These are phyloP conservation scores for Colletotrichum viniferum DNA, from an alignment of 2,329 filamentous ascomycete genomes.

Conservation along the genomic window DNA sequence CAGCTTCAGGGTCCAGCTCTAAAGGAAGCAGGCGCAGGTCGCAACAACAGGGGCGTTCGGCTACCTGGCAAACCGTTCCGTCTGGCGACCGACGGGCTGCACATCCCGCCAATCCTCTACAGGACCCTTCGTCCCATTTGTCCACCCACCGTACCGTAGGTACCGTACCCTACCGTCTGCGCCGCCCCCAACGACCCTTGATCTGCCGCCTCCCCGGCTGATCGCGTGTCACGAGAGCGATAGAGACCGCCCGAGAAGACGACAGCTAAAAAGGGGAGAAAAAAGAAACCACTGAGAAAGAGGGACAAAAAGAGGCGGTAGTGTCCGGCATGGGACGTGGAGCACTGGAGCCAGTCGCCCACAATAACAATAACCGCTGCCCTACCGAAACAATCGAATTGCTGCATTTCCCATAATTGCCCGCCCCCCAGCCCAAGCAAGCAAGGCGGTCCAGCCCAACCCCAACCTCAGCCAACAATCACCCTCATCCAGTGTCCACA, in stretches of 20 bases:
- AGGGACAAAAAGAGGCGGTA: neutral
- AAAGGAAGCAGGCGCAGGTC: neutral
- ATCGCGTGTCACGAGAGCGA: constrained; percentile 17
- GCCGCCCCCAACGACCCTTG: neutral
- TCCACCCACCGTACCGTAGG: neutral
- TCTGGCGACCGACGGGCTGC: constrained; percentile 10
- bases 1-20: constrained; percentile 17
- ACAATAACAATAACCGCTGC: neutral
- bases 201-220: constrained; percentile 1
- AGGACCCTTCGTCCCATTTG: neutral
- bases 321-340: neutral
- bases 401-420: neutral
- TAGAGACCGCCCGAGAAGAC: neutral
- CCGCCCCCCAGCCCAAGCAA: neutral
- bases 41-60: constrained; percentile 11
- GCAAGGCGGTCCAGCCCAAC: neutral
- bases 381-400: neutral
- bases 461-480: constrained; percentile 1
- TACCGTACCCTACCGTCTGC: neutral
- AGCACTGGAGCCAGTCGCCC: neutral
- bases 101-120: neutral
- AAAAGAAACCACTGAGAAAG: neutral
- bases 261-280: neutral
- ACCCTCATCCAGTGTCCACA: neutral
- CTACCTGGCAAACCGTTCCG: constrained; percentile 15